Evolutionary conservation across 768 basidiomycete species (phyloP), one percentile per base, ranked within the genome.

Genomic region (Lactifluus pinguis): DNA sequence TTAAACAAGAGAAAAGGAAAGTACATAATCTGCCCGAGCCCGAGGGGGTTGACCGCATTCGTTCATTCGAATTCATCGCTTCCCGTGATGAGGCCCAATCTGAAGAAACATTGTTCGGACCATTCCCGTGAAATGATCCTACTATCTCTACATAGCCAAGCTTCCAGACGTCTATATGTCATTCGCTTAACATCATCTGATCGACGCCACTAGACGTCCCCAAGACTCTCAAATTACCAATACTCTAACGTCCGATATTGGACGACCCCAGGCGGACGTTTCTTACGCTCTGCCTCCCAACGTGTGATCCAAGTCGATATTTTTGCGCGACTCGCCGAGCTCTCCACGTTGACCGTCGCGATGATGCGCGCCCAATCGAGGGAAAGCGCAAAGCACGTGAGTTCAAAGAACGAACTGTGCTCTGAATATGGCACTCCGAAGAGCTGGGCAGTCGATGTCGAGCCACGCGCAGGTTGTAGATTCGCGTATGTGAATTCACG

Each of bases 381-480:
- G 19, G 90, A 92, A 73, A 98, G 80, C 4, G 93, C 92, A 71
- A 98, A 98, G 71, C 92, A 95, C 11, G 93, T 95, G 64, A 95
- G 77, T 73, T 98, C 95, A 67, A 90, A 91, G 73, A 98, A 98
- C 38, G 90, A 93, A 36, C 90, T 92, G 71, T 98, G 95, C 70
- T 98, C 97, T 6, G 94, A 98, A 70, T 98, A 98, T 10, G 86
- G 89, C 57, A 91, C 85, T 55, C 90, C 88, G 68, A 86, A 92
- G 47, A 97, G 75, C 73, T 87, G 86, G 49, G 89, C 72, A 36
- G 76, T 73, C 15, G 82, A 65, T 15, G 86, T 87, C 11, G 92
- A 90, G 61, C 89, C 89, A 48, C 83, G 80, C 67, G 80, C 82
- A 21, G 84, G 80, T 47, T 79, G 81, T 15, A 95, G 77, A 69